Evolutionary conservation across 148 eudicot genomes (phyloP), one percentile per base, ranked within the genome.

Genomic region (Camellia lanceoleosa): DNA sequence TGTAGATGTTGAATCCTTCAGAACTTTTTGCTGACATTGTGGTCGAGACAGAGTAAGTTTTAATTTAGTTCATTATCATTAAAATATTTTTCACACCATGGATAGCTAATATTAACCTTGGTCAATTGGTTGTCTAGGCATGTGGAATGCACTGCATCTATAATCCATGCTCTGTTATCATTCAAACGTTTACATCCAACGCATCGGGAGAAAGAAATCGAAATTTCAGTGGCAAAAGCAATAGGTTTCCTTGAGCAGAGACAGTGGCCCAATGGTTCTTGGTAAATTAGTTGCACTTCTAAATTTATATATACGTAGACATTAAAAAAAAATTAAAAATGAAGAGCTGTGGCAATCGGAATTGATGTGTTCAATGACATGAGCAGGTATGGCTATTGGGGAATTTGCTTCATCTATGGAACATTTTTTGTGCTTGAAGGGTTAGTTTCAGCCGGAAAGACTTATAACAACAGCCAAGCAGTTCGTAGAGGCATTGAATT

Each of bases 401-500:
- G 80, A 20, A 68, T 77, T 19, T 77, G 80, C 72, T 77, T 77
- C 47, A 65, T 54, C n/a, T 77, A 77, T 42, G 80, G 61, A 42
- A 77, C 80, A 65, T 77, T 20, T 19, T 51, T 51, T 51, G 80
- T 11, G 6, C 69, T 77, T 46, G 73, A 55, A 73, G 60, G 60
- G 46, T 30, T 77, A 49, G 18, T 7, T 60, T 14, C 52, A 0
- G 51, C 41, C 13, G 79, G 71, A 2, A 76, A 46, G 58, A 76
- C 79, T 5, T 76, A 63, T 47, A 38, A 47, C 43, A 64, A 63
- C 59, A 44, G 16, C 20, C 59, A 63, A 20, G 62, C 61, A 47
- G 47, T 77, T 23, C 80, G 72, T 20, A 77, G 46, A 52, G 80
- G 43, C 12, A 61, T 65, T 16, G 43, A 77, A 0, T 77, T 66